Evolutionary conservation across 1,284 basidiomycete species (phyloP).

Genomic region (Agaricales sp.): DNA sequence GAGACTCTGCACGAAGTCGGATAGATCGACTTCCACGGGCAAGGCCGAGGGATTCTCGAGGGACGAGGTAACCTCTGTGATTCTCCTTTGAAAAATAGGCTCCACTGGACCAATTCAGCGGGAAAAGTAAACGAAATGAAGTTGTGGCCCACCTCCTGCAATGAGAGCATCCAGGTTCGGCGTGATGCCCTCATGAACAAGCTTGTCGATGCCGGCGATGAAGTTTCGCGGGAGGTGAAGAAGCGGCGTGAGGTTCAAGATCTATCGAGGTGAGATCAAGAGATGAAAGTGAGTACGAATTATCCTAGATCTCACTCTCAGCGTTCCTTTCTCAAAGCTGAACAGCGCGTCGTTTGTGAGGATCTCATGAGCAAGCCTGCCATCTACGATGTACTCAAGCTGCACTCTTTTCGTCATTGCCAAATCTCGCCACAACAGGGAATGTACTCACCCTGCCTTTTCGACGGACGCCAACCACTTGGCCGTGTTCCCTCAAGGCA

Average conservation of each 20-base stretch:
- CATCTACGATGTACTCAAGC: slow-evolving; percentile 24
- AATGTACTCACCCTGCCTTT: slow-evolving; percentile 18
- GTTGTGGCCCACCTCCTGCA: slow-evolving; percentile 9
- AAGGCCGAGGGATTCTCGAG: not conserved
- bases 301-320: slow-evolving; percentile 13
- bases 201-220: slow-evolving; percentile 12
- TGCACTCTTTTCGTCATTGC: too few relatives aligned
- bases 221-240: slow-evolving; percentile 12
- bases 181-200: slow-evolving; percentile 13
- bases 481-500: slow-evolving; percentile 19
- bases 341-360: slow-evolving; percentile 21
- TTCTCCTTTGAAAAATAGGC: slow-evolving; percentile 5
- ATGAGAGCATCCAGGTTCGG: slow-evolving; percentile 10
- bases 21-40: not conserved
- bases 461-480: slow-evolving; percentile 22
- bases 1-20: not conserved
- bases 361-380: slow-evolving; percentile 14
- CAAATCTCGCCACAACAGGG: not conserved
- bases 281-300: not conserved
- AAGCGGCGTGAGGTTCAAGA: slow-evolving; percentile 12
- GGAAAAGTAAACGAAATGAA: not conserved
- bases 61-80: not conserved
- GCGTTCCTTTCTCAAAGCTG: slow-evolving; percentile 24
- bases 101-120: slow-evolving; percentile 2
- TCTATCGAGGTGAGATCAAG: slow-evolving; percentile 1